phyloP scores from a whole-genome alignment of 2,329 filamentous ascomycete species.

The Biscogniauxia mediterranea region DNA sequence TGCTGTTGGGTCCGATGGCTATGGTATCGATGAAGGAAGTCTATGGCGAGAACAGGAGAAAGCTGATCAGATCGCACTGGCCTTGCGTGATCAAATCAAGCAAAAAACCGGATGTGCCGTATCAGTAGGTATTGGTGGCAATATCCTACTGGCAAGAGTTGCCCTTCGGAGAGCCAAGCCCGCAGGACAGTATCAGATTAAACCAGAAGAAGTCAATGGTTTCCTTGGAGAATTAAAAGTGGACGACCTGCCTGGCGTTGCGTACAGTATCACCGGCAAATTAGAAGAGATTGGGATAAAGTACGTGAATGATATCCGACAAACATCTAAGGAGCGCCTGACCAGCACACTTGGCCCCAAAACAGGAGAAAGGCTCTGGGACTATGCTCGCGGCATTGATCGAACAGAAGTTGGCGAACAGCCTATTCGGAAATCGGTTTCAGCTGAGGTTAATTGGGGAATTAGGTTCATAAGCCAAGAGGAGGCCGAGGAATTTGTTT shows the following conservation, averaged over 20 bases:
- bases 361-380: slow-evolving; percentile 86
- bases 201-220: slow-evolving; percentile 72
- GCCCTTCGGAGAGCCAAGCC: slow-evolving; percentile 91
- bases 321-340: slow-evolving; percentile 73
- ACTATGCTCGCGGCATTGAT: slow-evolving; percentile 89
- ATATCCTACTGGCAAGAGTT: slow-evolving; percentile 88
- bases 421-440: slow-evolving; percentile 85
- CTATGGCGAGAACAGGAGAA: slow-evolving; percentile 76
- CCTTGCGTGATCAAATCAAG: slow-evolving; percentile 68
- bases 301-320: slow-evolving; percentile 78
- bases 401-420: slow-evolving; percentile 81
- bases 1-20: slow-evolving; percentile 64
- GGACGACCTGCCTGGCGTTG: slow-evolving; percentile 85
- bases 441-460: slow-evolving; percentile 97
- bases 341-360: slow-evolving; percentile 78
- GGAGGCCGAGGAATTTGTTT: slow-evolving; percentile 92
- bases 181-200: slow-evolving; percentile 86
- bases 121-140: slow-evolving; percentile 87
- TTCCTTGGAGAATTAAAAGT: slow-evolving; percentile 78
- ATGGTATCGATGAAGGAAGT: slow-evolving; percentile 63
- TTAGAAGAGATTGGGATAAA: slow-evolving; percentile 84
- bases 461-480: slow-evolving; percentile 88
- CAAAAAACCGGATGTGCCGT: slow-evolving; percentile 78
- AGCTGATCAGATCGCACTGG: slow-evolving; percentile 68
- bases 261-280: slow-evolving; percentile 82